phyloP scores from a whole-genome alignment of 2,329 filamentous ascomycete species.

The Remersonia thermophila region DNA sequence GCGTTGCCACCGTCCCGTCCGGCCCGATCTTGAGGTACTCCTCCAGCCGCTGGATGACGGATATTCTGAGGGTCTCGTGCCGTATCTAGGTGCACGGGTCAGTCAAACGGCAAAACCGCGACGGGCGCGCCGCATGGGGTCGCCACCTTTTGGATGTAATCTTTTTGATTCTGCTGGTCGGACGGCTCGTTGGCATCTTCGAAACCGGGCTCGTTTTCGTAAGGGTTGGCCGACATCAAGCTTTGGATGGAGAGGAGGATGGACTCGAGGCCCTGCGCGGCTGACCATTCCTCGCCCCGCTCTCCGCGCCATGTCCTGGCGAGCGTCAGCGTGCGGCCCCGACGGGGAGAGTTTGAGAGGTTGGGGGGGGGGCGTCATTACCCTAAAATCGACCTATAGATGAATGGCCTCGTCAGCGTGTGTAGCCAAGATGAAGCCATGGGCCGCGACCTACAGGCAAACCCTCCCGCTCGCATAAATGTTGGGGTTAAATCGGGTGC shows the following conservation, averaged over 20 bases:
- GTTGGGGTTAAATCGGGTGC: constrained; percentile 90
- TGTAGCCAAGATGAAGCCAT: constrained; percentile 1
- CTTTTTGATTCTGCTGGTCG: constrained; percentile 61
- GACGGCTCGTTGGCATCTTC: constrained; percentile 56
- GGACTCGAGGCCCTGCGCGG: constrained; percentile 88
- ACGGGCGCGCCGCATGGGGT: too few relatives aligned
- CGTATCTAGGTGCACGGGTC: constrained; percentile 74
- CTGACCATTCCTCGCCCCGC: constrained; percentile 87
- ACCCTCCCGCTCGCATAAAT: constrained; percentile 89
- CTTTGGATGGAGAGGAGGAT: constrained; percentile 93
- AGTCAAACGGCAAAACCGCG: too few relatives aligned
- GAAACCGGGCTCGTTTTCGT: constrained; percentile 92
- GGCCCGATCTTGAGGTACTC: constrained; percentile 55
- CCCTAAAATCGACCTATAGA: constrained; percentile 70
- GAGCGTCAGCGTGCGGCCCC: constrained; percentile 15
- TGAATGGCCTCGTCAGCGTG: too few relatives aligned
- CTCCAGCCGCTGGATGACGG: constrained; percentile 77
- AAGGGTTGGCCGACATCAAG: constrained; percentile 85
- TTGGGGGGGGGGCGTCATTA: constrained; percentile 28
- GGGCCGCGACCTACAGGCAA: constrained; percentile 57
- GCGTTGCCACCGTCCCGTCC: constrained; percentile 31
- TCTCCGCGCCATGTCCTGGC: constrained; percentile 87
- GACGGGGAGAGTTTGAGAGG: too few relatives aligned
- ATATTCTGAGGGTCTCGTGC: constrained; percentile 79
- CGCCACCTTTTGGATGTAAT: constrained; percentile 78